Evolutionary conservation across 2,329 filamentous ascomycete species (phyloP), one percentile per base, ranked within the genome.

Genomic region (Paramyrothecium roridum): DNA sequence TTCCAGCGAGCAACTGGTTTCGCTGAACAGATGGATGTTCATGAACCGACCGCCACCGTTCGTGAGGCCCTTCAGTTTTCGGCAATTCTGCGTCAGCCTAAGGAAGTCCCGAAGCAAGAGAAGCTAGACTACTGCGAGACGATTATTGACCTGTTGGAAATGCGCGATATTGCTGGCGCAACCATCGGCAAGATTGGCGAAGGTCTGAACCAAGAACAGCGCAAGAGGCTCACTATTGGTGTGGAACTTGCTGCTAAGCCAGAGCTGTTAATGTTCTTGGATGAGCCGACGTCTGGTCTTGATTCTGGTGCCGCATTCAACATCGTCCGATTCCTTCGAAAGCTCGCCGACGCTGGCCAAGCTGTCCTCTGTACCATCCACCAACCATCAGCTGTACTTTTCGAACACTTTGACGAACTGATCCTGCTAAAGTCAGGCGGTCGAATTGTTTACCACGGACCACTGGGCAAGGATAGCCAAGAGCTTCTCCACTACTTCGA

Each of bases 1-100:
- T 93, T 93, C 76, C 90, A 93, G 67, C 83, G 90, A 48, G 90
- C 90, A 63, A 92, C 89, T 1, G 90, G 90, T 23, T 93, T 77
- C 54, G 75, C 73, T 1, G 74, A 89, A 64, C 86, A 89, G 61
- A 82, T 84, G 70, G 86, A 89, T 60, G 78, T 89, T 2, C 86
- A 89, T 61, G 84, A 88, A 57, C 80, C 84, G 1, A 86, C 84
- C 0, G 76, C 84, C 0, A 90, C 87, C 0, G 85, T 90, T 0
- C 77, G 85, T 2, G 87, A 89, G 59, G 85, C 86, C 0, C 70
- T 89, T 0, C 79, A 80, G 26, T 89, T 90, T 64, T 87, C 85
- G 0, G 87, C 87, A 0, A 73, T 86, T 0, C 76, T 90, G 0
- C 79, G 87, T 2, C 86, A 88, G 59, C 80, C 81, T 0, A 75